A percentile compares a stretch with the other conserved stretches of the same genome.
phyloP scores from a whole-genome alignment of 2,329 filamentous ascomycete species.

The Drechslerella dactyloides region DNA sequence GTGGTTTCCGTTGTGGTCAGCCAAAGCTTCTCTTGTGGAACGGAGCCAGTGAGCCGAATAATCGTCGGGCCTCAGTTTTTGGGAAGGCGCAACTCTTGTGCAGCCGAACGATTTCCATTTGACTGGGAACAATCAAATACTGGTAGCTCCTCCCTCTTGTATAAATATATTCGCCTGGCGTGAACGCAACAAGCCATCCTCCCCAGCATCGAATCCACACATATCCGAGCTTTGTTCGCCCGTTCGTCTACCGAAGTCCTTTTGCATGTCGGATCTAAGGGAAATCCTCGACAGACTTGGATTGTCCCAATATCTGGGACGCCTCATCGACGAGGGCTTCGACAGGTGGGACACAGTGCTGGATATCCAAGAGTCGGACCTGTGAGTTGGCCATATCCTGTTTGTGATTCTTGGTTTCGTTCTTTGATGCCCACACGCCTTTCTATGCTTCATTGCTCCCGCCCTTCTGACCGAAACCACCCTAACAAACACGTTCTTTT shows the following conservation, averaged over 20 bases:
- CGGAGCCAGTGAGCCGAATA: conserved; percentile 30
- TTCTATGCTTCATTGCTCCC: conserved; percentile 28
- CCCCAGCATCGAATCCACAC: conserved; percentile 17
- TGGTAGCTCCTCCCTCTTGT: conserved; percentile 50
- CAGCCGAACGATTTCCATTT: conserved; percentile 36
- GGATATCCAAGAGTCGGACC: conserved; percentile 82
- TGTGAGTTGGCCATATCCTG: conserved; percentile 63
- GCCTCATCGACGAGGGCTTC: conserved; percentile 79
- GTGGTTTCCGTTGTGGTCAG: conserved; percentile 25
- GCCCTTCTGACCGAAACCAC: conserved; percentile 20
- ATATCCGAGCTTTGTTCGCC: conserved; percentile 25
- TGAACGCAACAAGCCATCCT: conserved; percentile 33
- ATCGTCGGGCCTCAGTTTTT: conserved; percentile 29
- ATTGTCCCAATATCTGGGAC: conserved; percentile 75
- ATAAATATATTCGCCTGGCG: conserved; percentile 45
- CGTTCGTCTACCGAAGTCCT: conserved; percentile 27
- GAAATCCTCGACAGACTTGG: conserved; percentile 75
- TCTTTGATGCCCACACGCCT: not conserved
- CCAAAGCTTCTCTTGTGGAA: conserved; percentile 45
- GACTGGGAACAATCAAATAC: conserved; percentile 39
- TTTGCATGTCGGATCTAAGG: conserved; percentile 70
- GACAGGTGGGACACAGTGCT: conserved; percentile 83
- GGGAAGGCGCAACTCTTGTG: conserved; percentile 50
- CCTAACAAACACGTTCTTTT: conserved; percentile 40
- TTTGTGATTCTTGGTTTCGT: conserved; percentile 9